Evolutionary conservation across 2,329 filamentous ascomycete species (phyloP).

Genomic region (Penicillium brevicompactum): DNA sequence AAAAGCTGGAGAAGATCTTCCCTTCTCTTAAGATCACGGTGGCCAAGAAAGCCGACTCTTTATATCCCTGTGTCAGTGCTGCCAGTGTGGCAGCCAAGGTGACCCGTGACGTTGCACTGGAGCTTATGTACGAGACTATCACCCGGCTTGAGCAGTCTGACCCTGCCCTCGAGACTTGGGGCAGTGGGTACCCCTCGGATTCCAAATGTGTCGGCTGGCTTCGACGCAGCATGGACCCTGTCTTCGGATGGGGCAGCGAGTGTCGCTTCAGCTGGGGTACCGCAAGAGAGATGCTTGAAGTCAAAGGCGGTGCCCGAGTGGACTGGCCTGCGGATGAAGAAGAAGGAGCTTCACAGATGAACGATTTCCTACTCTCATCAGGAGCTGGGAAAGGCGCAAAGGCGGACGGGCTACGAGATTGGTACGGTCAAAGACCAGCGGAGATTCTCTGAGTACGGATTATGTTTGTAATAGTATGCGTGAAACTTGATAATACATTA

Average conservation of each 20-base stretch:
- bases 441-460: slow-evolving; percentile 64
- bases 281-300: slow-evolving; percentile 86
- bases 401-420: slow-evolving; percentile 73
- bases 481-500: slow-evolving; percentile 24
- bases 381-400: slow-evolving; percentile 46
- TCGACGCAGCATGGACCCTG: slow-evolving; percentile 80
- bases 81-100: slow-evolving; percentile 96
- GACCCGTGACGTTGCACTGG: slow-evolving; percentile 85
- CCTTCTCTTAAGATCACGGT: slow-evolving; percentile 75
- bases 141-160: slow-evolving; percentile 31
- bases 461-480: slow-evolving; percentile 13
- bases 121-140: slow-evolving; percentile 69
- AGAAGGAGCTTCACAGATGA: slow-evolving; percentile 65
- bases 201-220: slow-evolving; percentile 79
- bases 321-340: slow-evolving; percentile 83
- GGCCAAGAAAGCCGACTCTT: slow-evolving; percentile 86
- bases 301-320: slow-evolving; percentile 70
- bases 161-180: slow-evolving; percentile 63
- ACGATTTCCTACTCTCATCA: slow-evolving; percentile 68
- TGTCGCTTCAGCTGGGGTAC: slow-evolving; percentile 96
- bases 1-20: slow-evolving; percentile 79
- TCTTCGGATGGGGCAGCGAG: slow-evolving; percentile 94
- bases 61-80: slow-evolving; percentile 91
- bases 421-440: slow-evolving; percentile 75
- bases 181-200: slow-evolving; percentile 92